Conservation (phyloP, 768 basidiomycete genomes). For the Pleurotus sapidus region DNA sequence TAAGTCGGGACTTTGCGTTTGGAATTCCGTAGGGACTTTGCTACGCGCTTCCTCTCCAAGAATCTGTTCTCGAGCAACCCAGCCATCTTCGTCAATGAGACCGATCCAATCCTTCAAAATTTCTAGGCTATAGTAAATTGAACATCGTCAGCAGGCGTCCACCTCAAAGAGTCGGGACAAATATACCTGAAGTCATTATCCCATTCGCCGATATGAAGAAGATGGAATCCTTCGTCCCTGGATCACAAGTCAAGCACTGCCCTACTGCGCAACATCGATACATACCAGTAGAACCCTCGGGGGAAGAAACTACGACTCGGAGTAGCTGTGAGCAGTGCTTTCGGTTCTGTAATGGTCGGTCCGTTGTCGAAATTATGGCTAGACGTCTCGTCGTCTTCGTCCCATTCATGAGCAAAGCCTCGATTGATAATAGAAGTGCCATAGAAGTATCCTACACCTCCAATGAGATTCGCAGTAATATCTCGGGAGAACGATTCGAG, state of each 20-base stretch:
- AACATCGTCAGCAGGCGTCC: neutral
- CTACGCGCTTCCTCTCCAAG: constrained; percentile 95
- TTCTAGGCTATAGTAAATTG: constrained; percentile 55
- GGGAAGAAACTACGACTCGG: constrained; percentile 98
- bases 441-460: constrained; percentile 94
- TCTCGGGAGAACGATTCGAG: constrained; percentile 79
- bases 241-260: neutral
- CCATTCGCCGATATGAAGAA: constrained; percentile 89
- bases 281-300: constrained; percentile 92
- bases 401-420: constrained; percentile 89
- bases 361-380: constrained; percentile 38
- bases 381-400: constrained; percentile 53
- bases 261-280: neutral
- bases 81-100: constrained; percentile 90
- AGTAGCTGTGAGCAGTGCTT: constrained; percentile 82
- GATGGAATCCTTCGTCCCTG: constrained; percentile 98
- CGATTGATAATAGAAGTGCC: constrained; percentile 85
- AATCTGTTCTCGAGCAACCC: constrained; percentile 96
- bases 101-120: constrained; percentile 89
- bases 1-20: constrained; percentile 89
- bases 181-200: constrained; percentile 81
- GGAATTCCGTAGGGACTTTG: constrained; percentile 89
- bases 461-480: constrained; percentile 87
- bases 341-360: constrained; percentile 71
- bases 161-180: neutral